Evolutionary conservation across 2,329 filamentous ascomycete species (phyloP).

Genomic region (Aspergillus sp.): DNA sequence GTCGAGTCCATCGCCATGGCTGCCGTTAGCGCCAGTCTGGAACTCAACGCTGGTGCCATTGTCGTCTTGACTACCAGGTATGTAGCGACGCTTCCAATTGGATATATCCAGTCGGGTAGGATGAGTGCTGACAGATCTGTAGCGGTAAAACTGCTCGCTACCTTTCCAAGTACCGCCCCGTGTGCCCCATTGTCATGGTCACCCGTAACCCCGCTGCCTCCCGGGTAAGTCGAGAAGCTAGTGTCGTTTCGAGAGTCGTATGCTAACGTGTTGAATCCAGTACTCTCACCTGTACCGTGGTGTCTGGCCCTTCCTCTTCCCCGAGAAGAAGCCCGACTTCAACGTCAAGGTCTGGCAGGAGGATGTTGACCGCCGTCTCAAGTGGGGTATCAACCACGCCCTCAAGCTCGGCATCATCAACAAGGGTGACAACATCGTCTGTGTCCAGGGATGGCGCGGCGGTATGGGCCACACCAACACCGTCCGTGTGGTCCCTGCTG

Average conservation of each 20-base stretch:
- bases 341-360: slow-evolving; percentile 93
- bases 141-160: slow-evolving; percentile 91
- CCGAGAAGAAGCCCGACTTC: slow-evolving; percentile 93
- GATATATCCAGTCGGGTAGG: neutral
- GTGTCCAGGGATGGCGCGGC: slow-evolving; percentile 68
- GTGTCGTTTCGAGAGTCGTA: neutral
- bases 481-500: slow-evolving; percentile 53
- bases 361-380: slow-evolving; percentile 95
- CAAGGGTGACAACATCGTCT: slow-evolving; percentile 71
- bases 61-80: slow-evolving; percentile 90
- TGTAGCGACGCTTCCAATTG: slow-evolving; percentile 24
- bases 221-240: slow-evolving; percentile 54
- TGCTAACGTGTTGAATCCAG: slow-evolving; percentile 33
- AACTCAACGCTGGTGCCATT: slow-evolving; percentile 95
- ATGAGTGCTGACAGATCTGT: slow-evolving; percentile 24
- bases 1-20: slow-evolving; percentile 96
- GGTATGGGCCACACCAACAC: slow-evolving; percentile 71
- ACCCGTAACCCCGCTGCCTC: slow-evolving; percentile 82
- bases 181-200: slow-evolving; percentile 99
- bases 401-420: slow-evolving; percentile 79
- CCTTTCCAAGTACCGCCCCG: slow-evolving; percentile 96
- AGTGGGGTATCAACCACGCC: slow-evolving; percentile 90
- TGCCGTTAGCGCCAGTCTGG: slow-evolving; percentile 89
- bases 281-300: slow-evolving; percentile 96
- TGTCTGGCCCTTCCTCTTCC: slow-evolving; percentile 96